Evolutionary conservation across 768 basidiomycete genomes (phyloP).

Genomic region (Serendipita indica): DNA sequence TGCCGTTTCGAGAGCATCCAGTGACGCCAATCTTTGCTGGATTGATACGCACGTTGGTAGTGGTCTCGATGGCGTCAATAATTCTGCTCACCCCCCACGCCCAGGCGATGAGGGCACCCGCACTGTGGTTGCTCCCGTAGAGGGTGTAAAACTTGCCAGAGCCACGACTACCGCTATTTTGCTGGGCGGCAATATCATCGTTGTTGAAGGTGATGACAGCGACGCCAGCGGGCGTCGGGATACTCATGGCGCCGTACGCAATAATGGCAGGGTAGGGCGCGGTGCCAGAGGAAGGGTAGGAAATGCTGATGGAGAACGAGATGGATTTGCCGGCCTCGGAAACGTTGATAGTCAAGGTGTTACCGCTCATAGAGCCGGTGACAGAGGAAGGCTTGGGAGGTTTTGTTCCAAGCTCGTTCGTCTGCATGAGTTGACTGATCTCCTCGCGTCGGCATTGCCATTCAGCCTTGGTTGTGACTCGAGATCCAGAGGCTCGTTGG

Average conservation of each 20-base stretch:
- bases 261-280: conserved; percentile 41
- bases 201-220: conserved; percentile 40
- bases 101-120: conserved; percentile 45
- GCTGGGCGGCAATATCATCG: conserved; percentile 39
- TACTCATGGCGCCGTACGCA: conserved; percentile 32
- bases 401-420: conserved; percentile 37
- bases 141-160: conserved; percentile 43
- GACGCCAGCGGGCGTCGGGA: conserved; percentile 23
- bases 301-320: conserved; percentile 34
- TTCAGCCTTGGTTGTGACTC: conserved; percentile 30
- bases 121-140: conserved; percentile 33
- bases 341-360: conserved; percentile 35
- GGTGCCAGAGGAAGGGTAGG: conserved; percentile 27
- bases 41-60: conserved; percentile 34
- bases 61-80: conserved; percentile 43
- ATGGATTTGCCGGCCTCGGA: conserved; percentile 33
- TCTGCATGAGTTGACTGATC: conserved; percentile 35
- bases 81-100: conserved; percentile 46
- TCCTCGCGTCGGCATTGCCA: conserved; percentile 39
- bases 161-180: conserved; percentile 32
- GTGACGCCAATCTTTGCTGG: conserved; percentile 36
- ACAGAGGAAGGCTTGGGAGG: conserved; percentile 34
- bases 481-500: conserved; percentile 32
- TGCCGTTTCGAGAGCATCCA: conserved; percentile 47
- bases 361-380: conserved; percentile 30